Evolutionary conservation across 495 filamentous ascomycete genomes (phyloP).

Genomic region (Daldinia childiae): DNA sequence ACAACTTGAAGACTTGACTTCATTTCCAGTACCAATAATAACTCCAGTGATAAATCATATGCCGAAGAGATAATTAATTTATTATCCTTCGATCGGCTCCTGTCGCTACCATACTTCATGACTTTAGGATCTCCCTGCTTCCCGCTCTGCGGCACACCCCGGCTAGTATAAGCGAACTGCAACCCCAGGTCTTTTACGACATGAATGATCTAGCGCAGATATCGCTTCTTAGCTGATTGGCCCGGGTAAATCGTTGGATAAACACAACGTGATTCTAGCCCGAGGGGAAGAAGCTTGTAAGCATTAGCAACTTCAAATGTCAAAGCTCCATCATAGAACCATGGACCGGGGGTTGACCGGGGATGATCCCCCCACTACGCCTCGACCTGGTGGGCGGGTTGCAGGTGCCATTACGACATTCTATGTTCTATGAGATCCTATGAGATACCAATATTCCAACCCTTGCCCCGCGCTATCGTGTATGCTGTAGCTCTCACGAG

Average conservation of each 20-base stretch:
- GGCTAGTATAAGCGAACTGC: slow-evolving; percentile 15
- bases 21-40: not conserved
- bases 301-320: slow-evolving; percentile 14
- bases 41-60: not conserved
- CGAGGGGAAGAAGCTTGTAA: slow-evolving; percentile 5
- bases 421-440: slow-evolving; percentile 18
- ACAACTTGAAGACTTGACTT: not conserved
- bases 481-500: slow-evolving; percentile 33
- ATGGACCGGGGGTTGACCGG: slow-evolving; percentile 19
- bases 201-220: slow-evolving; percentile 11
- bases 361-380: slow-evolving; percentile 33
- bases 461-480: slow-evolving; percentile 21
- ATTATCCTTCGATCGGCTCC: not conserved
- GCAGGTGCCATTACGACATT: slow-evolving; percentile 31
- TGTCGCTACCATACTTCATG: slow-evolving; percentile 14
- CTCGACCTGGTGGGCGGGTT: slow-evolving; percentile 30
- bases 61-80: slow-evolving; percentile 11
- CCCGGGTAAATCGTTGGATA: slow-evolving; percentile 31
- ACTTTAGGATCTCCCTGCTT: slow-evolving; percentile 13
- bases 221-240: slow-evolving; percentile 29
- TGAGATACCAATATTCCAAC: not conserved
- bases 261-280: slow-evolving; percentile 31
- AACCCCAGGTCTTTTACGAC: slow-evolving; percentile 10
- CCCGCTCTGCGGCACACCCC: slow-evolving; percentile 18
- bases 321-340: slow-evolving; percentile 23